phyloP scores from a whole-genome alignment of 202 grass and related monocot species.

The Zoysia matrella region DNA sequence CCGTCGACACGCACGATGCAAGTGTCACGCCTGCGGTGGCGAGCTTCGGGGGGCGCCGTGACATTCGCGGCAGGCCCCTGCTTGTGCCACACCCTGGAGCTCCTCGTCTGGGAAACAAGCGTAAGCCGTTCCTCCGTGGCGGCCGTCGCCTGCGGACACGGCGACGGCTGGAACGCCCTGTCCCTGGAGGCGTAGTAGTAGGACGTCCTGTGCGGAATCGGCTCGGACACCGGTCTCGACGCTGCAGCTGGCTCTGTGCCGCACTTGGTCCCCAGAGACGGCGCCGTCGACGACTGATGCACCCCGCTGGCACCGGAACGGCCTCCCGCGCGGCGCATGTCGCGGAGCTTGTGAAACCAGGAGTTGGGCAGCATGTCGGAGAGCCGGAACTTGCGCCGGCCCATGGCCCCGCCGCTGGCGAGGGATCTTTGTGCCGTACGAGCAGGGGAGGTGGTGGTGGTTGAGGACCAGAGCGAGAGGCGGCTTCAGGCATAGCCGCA shows the following conservation, averaged over 20 bases:
- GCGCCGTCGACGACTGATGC: not conserved
- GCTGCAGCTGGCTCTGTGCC: not conserved
- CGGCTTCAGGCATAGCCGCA: not conserved
- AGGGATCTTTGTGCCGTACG: slow-evolving; percentile 17
- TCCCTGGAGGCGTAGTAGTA: slow-evolving; percentile 68
- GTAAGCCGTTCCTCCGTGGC: not conserved
- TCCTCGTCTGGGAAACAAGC: slow-evolving; percentile 23
- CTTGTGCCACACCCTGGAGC: slow-evolving; percentile 37
- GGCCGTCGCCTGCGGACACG: not conserved
- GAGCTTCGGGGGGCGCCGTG: not conserved
- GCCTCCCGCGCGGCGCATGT: slow-evolving; percentile 58
- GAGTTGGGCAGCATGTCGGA: slow-evolving; percentile 89
- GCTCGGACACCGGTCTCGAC: not conserved
- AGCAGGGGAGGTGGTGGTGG: not conserved
- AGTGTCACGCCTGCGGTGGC: slow-evolving; percentile 35
- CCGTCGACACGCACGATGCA: not conserved
- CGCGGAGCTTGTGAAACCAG: slow-evolving; percentile 90
- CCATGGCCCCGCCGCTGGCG: slow-evolving; percentile 49
- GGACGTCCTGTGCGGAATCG: slow-evolving; percentile 61
- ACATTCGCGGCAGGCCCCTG: slow-evolving; percentile 1
- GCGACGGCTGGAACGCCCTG: slow-evolving; percentile 16
- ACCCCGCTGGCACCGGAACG: not conserved
- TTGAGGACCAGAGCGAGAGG: slow-evolving; percentile 27
- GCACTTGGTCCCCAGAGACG: not conserved
- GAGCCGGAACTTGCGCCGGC: slow-evolving; percentile 69